Conservation (phyloP, 371 early-diverging fungal genomes). For the Smittium mucronatum region DNA sequence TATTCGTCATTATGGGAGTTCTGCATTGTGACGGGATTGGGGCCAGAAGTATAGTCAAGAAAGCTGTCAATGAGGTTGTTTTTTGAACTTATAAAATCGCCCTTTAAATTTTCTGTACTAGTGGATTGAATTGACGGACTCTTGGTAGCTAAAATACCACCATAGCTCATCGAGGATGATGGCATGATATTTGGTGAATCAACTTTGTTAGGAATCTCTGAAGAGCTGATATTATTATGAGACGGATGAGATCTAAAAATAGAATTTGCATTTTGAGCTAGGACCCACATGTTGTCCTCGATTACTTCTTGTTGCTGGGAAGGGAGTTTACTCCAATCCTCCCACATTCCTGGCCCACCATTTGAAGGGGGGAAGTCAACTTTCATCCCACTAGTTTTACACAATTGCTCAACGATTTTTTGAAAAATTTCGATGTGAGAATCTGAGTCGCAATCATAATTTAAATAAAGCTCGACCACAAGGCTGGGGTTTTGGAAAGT, state of each 20-base stretch:
- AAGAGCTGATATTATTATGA: background rate
- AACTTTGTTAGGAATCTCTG: background rate
- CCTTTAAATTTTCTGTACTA: background rate
- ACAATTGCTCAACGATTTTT: slow-evolving; percentile 50
- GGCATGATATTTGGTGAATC: background rate
- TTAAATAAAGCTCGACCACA: slow-evolving; percentile 88
- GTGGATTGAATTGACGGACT: background rate
- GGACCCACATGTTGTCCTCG: slow-evolving; percentile 7
- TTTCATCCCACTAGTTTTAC: slow-evolving; percentile 34
- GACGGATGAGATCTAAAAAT: background rate
- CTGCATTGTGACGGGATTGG: background rate
- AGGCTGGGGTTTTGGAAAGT: slow-evolving; percentile 69
- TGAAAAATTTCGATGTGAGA: slow-evolving; percentile 68
- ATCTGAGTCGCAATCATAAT: slow-evolving; percentile 86
- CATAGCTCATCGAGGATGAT: background rate
- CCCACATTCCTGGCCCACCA: slow-evolving; percentile 9
- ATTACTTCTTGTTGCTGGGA: background rate
- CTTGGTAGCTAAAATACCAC: background rate
- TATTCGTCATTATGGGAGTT: slow-evolving; percentile 24
- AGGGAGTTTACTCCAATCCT: slow-evolving; percentile 3
- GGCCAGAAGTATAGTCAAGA: background rate
- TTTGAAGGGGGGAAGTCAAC: background rate
- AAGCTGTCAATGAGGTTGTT: background rate
- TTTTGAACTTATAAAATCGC: background rate
- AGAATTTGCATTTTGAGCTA: slow-evolving; percentile 2